phyloP scores from a whole-genome alignment of 768 basidiomycete genomes.

The Suillus weaverae region DNA sequence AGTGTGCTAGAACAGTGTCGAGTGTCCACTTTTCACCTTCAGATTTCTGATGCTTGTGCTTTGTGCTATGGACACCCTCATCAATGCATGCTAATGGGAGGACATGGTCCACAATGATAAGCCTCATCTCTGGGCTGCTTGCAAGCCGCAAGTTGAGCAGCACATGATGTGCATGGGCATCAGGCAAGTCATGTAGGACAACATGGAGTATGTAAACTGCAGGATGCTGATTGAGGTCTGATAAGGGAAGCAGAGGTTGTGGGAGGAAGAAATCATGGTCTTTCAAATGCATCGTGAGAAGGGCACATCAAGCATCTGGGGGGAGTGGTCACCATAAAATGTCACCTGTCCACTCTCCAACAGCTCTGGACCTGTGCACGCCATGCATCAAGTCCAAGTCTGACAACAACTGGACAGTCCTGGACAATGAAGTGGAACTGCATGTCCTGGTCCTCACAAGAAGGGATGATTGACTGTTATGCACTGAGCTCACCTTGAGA shows the following conservation, averaged over 20 bases:
- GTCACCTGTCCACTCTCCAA: conserved; percentile 51
- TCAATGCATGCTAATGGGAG: conserved; percentile 71
- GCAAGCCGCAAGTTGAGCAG: conserved; percentile 44
- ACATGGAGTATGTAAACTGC: conserved; percentile 71
- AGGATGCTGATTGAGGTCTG: conserved; percentile 37
- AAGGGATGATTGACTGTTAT: background rate
- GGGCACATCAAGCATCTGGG: background rate
- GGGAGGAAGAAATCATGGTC: conserved; percentile 78
- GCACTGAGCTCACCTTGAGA: background rate
- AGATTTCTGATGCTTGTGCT: conserved; percentile 16
- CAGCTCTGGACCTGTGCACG: conserved; percentile 53
- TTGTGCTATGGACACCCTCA: conserved; percentile 21
- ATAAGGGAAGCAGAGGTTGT: conserved; percentile 43
- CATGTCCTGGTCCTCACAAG: conserved; percentile 19
- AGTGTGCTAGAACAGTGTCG: conserved; percentile 33
- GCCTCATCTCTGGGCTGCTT: conserved; percentile 44
- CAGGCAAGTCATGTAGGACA: conserved; percentile 80
- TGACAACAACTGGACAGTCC: conserved; percentile 54
- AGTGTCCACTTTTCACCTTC: conserved; percentile 27
- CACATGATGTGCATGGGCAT: conserved; percentile 49
- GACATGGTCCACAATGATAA: conserved; percentile 72
- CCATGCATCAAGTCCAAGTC: conserved; percentile 60
- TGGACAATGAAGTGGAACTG: conserved; percentile 56
- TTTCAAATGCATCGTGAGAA: conserved; percentile 16
- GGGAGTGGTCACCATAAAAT: conserved; percentile 47